Conservation (phyloP, 306 rosid species). For the Vigna trinervia region DNA sequence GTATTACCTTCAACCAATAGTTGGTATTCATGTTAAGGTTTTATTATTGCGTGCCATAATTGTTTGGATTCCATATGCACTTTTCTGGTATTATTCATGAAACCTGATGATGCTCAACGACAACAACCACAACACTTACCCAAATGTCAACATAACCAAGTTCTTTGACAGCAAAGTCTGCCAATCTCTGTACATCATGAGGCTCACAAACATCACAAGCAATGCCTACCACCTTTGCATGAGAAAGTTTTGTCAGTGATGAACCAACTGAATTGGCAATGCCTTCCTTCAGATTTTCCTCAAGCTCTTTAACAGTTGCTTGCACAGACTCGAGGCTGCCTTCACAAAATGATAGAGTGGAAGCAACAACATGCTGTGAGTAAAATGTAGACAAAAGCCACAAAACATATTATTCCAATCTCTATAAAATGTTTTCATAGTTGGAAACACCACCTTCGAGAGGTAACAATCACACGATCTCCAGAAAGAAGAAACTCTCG, state of each 20-base stretch:
- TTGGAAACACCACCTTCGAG: constrained; percentile 78
- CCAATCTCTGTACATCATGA: constrained; percentile 72
- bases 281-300: constrained; percentile 83
- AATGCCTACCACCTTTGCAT: constrained; percentile 84
- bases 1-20: background rate
- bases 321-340: constrained; percentile 82
- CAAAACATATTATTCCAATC: background rate
- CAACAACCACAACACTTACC: constrained; percentile 59
- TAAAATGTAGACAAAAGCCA: constrained; percentile 36
- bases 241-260: constrained; percentile 60
- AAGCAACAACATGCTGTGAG: constrained; percentile 42
- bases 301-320: constrained; percentile 78
- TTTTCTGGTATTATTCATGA: background rate
- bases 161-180: constrained; percentile 67
- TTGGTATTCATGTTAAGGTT: background rate
- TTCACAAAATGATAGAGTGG: constrained; percentile 47
- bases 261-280: constrained; percentile 61
- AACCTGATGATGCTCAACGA: background rate
- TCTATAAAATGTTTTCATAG: constrained; percentile 23
- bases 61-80: background rate
- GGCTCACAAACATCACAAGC: constrained; percentile 87
- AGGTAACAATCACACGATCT: constrained; percentile 83
- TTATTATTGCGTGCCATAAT: background rate
- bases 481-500: constrained; percentile 94
- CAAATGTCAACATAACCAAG: constrained; percentile 87